phyloP scores from a whole-genome alignment of 352 stramenopile genomes.

The Pythium diclinum region DNA sequence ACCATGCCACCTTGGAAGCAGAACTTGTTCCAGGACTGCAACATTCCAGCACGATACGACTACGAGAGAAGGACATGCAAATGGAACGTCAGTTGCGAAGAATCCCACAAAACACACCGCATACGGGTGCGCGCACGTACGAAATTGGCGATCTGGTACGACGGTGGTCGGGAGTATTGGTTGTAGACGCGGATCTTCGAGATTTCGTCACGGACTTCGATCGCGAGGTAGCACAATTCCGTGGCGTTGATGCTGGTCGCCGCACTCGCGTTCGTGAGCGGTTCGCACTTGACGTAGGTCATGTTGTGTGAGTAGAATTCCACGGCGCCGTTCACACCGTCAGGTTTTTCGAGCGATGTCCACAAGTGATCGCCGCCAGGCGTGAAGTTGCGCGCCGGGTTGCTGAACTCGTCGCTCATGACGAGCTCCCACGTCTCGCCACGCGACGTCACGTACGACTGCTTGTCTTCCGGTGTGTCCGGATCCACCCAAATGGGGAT shows the following conservation, averaged over 20 bases:
- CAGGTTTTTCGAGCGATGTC: conserved; percentile 93
- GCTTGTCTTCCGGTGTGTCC: conserved; percentile 38
- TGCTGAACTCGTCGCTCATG: conserved; percentile 10
- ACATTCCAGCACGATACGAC: conserved; percentile 60
- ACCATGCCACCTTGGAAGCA: conserved; percentile 91
- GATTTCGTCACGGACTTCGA: conserved; percentile 47
- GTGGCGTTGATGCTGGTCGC: conserved; percentile 28
- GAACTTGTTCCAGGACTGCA: conserved; percentile 93
- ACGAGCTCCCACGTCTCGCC: conserved; percentile 15
- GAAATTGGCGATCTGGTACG: conserved; percentile 45
- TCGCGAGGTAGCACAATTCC: conserved; percentile 47
- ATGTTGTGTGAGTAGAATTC: conserved; percentile 93
- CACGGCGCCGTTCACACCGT: conserved; percentile 89
- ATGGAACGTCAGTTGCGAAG: conserved; percentile 51
- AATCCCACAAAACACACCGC: conserved; percentile 11
- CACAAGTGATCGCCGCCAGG: conserved; percentile 91
- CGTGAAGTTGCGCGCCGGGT: conserved; percentile 76
- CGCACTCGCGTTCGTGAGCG: conserved; percentile 13
- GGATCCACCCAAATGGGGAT: conserved; percentile 48
- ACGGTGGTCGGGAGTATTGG: conserved; percentile 45
- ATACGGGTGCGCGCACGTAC: conserved; percentile 28
- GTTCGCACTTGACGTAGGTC: conserved; percentile 50
- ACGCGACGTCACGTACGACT: conserved; percentile 39
- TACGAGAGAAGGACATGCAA: conserved; percentile 36
- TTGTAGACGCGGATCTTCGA: conserved; percentile 53